Conservation (phyloP, 2,329 filamentous ascomycete species). For the Hymenoscyphus fraxineus region DNA sequence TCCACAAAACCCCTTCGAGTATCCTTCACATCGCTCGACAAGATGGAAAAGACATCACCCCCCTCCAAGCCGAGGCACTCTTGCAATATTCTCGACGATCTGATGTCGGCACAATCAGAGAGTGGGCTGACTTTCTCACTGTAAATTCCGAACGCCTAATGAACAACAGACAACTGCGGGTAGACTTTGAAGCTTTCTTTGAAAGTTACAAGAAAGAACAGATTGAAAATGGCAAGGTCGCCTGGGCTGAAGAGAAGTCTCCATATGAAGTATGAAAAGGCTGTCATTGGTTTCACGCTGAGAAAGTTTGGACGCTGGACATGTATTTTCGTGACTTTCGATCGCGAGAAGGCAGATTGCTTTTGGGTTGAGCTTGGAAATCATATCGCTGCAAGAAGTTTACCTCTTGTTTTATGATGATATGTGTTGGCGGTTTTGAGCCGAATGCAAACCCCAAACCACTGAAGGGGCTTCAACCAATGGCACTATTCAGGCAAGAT, state of each 20-base stretch:
- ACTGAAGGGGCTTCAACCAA: no score
- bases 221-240: background rate
- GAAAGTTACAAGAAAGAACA: background rate
- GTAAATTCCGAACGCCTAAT: background rate
- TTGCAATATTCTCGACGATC: background rate
- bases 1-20: no score
- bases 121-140: background rate
- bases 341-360: no score
- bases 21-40: background rate
- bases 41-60: background rate
- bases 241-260: background rate
- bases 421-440: no score
- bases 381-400: no score
- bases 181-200: background rate
- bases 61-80: background rate
- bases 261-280: background rate
- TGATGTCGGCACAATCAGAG: background rate
- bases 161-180: background rate
- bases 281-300: background rate
- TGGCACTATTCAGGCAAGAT: no score
- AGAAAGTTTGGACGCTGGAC: background rate
- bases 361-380: no score
- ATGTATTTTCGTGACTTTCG: background rate
- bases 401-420: no score
- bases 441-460: no score